These are phyloP conservation scores for Botrytis tulipae DNA, from an alignment of 2,329 filamentous ascomycete species.

Conservation along the genomic window DNA sequence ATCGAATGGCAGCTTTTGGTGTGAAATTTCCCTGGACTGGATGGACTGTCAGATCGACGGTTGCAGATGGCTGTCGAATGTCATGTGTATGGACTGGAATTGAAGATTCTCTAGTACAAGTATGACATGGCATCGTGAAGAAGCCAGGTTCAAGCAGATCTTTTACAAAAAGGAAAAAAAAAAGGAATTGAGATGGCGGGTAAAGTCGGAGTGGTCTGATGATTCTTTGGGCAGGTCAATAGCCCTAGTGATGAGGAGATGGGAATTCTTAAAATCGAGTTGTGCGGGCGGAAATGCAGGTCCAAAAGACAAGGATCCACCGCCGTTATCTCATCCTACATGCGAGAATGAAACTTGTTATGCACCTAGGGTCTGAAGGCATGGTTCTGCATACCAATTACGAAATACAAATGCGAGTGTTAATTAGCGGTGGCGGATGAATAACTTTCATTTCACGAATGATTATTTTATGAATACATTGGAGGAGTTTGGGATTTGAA, in stretches of 20 bases:
- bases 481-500: constrained; percentile 5
- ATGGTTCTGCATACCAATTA: constrained; percentile 15
- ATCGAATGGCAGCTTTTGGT: background rate
- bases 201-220: constrained; percentile 8
- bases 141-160: background rate
- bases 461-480: constrained; percentile 9
- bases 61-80: background rate
- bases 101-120: background rate
- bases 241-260: constrained; percentile 5
- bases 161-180: background rate
- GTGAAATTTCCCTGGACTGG: background rate
- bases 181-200: background rate
- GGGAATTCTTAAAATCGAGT: constrained; percentile 1
- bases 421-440: constrained; percentile 3
- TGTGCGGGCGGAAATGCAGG: constrained; percentile 7
- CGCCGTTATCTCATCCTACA: constrained; percentile 7
- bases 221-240: constrained; percentile 3
- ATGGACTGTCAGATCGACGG: background rate
- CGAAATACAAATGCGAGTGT: constrained; percentile 3
- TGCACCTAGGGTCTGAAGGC: constrained; percentile 18
- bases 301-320: constrained; percentile 15
- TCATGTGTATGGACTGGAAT: background rate
- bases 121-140: background rate
- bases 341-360: constrained; percentile 10
- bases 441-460: background rate